phyloP scores from a whole-genome alignment of 2,329 filamentous ascomycete genomes.

The Epichloe glyceriae region DNA sequence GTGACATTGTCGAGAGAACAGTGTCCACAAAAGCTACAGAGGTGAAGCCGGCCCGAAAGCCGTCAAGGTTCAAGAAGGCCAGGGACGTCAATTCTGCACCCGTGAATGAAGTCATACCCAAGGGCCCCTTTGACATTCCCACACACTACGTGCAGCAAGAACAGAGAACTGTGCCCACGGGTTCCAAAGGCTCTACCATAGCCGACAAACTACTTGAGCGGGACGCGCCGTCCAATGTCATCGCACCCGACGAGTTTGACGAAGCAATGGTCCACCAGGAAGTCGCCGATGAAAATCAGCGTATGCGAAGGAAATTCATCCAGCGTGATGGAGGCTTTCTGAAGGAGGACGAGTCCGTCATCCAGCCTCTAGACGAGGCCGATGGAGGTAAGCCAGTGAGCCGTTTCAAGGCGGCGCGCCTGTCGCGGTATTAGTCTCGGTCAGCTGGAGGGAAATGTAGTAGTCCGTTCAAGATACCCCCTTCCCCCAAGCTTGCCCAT shows the following conservation, averaged over 20 bases:
- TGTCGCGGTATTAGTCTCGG: conserved; percentile 35
- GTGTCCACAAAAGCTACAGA: conserved; percentile 13
- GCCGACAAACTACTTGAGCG: conserved; percentile 48
- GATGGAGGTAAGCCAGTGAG: conserved; percentile 54
- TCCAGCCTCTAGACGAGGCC: conserved; percentile 54
- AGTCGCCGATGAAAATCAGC: conserved; percentile 72
- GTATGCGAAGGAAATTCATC: conserved; percentile 70
- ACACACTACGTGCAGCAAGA: conserved; percentile 25
- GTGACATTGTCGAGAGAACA: conserved; percentile 39
- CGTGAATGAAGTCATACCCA: conserved; percentile 13
- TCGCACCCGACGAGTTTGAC: conserved; percentile 54
- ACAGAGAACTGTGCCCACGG: conserved; percentile 28
- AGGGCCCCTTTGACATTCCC: conserved; percentile 33
- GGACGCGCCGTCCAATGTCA: conserved; percentile 19
- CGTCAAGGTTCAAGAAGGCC: conserved; percentile 40
- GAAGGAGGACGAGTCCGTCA: conserved; percentile 53
- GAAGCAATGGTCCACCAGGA: conserved; percentile 58
- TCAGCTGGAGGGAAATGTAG: neutral
- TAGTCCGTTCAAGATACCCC: neutral
- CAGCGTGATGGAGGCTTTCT: conserved; percentile 73
- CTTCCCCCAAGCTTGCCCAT: neutral
- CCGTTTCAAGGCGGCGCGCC: conserved; percentile 59
- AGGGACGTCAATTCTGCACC: conserved; percentile 10
- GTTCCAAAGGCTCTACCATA: conserved; percentile 41
- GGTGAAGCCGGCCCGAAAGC: conserved; percentile 24